These are phyloP conservation scores for Coffea humblotiana DNA, from an alignment of 305 asterid genomes.

Conservation along the genomic window DNA sequence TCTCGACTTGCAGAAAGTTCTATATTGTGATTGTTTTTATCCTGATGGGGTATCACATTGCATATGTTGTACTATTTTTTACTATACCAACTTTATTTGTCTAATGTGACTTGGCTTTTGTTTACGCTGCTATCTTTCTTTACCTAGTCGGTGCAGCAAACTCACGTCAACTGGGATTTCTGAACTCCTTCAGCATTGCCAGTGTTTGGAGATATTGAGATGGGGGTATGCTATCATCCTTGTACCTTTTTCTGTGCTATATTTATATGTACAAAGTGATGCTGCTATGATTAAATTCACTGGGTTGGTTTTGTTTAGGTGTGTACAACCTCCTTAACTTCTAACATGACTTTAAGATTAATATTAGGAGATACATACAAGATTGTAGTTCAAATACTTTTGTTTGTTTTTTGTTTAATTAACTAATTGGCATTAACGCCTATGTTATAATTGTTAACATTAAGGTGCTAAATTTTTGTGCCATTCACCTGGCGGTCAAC, in stretches of 20 bases:
- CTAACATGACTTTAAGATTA: neutral
- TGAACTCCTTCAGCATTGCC: slow-evolving; percentile 64
- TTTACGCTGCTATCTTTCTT: slow-evolving; percentile 19
- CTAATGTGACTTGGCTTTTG: neutral
- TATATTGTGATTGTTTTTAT: neutral
- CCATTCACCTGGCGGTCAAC: neutral
- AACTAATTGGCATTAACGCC: neutral
- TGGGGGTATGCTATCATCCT: slow-evolving; percentile 74
- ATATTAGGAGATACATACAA: neutral
- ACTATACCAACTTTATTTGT: neutral
- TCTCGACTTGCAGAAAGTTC: neutral
- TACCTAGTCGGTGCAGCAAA: slow-evolving; percentile 62
- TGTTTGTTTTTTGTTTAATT: neutral
- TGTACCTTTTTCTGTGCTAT: neutral
- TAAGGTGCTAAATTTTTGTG: neutral
- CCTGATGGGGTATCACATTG: neutral
- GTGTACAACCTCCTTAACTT: neutral
- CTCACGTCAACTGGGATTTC: slow-evolving; percentile 70
- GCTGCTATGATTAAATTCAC: neutral
- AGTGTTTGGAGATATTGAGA: slow-evolving; percentile 75
- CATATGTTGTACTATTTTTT: neutral
- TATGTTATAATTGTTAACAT: neutral
- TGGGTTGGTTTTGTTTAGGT: neutral
- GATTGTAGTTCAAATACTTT: neutral
- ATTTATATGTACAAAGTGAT: neutral